A percentile compares a stretch with the other conserved stretches of the same genome.
Evolutionary conservation across 2,329 filamentous ascomycete genomes (phyloP).

Genomic region (Fusarium sp.): DNA sequence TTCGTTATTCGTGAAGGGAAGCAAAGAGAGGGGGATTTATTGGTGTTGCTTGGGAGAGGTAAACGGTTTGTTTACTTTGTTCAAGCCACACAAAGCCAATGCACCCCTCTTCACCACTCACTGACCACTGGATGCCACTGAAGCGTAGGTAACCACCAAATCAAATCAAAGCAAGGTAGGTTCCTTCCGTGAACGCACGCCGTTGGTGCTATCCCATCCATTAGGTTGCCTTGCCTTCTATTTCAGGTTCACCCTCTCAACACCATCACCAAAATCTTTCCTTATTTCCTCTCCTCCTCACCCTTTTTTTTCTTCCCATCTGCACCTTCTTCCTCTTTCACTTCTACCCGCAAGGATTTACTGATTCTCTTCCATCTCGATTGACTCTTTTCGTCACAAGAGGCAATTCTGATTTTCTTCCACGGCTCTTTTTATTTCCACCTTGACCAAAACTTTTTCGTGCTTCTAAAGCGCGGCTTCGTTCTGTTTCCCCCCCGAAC

Average conservation of each 20-base stretch:
- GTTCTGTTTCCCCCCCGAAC: not conserved
- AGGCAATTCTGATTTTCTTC: conserved; percentile 15
- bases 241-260: conserved; percentile 26
- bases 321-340: not conserved
- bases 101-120: conserved; percentile 7
- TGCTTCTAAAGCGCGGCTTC: not conserved
- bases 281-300: conserved; percentile 12
- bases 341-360: conserved; percentile 6
- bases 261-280: conserved; percentile 30
- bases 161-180: not conserved
- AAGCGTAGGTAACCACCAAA: not conserved
- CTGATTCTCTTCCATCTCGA: conserved; percentile 1
- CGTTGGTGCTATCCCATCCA: conserved; percentile 19
- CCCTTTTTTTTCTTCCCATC: not conserved
- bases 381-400: not conserved
- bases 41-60: conserved; percentile 15
- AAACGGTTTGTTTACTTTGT: conserved; percentile 40
- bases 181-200: conserved; percentile 10
- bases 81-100: conserved; percentile 1
- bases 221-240: conserved; percentile 6
- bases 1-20: not conserved
- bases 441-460: not conserved
- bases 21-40: not conserved
- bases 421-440: not conserved
- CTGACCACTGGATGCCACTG: not conserved